phyloP scores from a whole-genome alignment of 257 asterid genomes.

The Linaria vulgaris region DNA sequence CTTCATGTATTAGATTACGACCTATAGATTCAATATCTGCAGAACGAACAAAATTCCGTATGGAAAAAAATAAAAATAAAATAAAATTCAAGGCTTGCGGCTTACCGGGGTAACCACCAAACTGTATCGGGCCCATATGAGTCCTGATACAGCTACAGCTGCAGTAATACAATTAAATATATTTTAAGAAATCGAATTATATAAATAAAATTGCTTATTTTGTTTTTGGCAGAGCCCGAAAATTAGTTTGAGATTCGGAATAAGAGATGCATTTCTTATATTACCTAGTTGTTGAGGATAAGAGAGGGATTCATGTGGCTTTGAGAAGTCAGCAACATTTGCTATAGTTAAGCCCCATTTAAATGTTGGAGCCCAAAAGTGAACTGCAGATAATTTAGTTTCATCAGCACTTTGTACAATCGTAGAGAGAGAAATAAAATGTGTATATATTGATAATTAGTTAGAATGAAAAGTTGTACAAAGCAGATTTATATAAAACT shows the following conservation, averaged over 20 bases:
- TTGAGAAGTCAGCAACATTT: constrained; percentile 29
- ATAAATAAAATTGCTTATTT: neutral
- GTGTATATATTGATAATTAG: too few relatives aligned
- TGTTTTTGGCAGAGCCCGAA: neutral
- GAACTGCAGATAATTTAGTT: too few relatives aligned
- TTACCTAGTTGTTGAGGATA: constrained; percentile 30
- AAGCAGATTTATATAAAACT: too few relatives aligned
- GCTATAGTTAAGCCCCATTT: constrained; percentile 37
- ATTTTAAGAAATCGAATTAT: too few relatives aligned
- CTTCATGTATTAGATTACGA: too few relatives aligned
- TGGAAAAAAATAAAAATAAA: too few relatives aligned
- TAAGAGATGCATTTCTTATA: neutral
- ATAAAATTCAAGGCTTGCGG: too few relatives aligned
- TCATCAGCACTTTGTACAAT: neutral
- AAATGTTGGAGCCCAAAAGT: constrained; percentile 38
- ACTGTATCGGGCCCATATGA: constrained; percentile 38
- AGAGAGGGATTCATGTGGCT: constrained; percentile 33
- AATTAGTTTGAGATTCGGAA: neutral
- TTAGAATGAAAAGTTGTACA: too few relatives aligned
- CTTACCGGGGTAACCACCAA: constrained; percentile 29
- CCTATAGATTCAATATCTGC: neutral
- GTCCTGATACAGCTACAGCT: constrained; percentile 33
- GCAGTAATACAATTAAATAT: neutral
- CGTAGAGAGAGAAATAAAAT: too few relatives aligned
- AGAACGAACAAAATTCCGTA: too few relatives aligned